Percentiles rank a stretch among this genome's conserved stretches.
phyloP scores from a whole-genome alignment of 2,329 filamentous ascomycete species.

The Pseudogymnoascus sp. region DNA sequence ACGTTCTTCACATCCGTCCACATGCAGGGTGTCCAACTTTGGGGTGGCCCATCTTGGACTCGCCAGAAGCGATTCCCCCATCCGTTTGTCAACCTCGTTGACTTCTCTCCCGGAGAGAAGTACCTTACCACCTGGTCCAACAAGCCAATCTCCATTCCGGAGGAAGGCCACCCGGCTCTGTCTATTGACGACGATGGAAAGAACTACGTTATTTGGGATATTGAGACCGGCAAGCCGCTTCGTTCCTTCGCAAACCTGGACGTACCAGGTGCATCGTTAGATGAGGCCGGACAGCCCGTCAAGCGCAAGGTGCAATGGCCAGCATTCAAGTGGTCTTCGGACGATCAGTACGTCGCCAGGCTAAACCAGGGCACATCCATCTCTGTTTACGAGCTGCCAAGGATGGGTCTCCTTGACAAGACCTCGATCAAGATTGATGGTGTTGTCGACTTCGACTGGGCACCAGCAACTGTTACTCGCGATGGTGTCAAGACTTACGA shows the following conservation, averaged over 20 bases:
- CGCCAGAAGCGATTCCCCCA: constrained; percentile 90
- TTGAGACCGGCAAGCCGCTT: constrained; percentile 79
- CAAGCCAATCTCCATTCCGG: constrained; percentile 83
- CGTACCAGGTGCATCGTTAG: constrained; percentile 52
- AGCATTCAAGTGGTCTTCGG: constrained; percentile 97
- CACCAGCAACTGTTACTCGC: constrained; percentile 70
- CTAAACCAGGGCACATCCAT: constrained; percentile 84
- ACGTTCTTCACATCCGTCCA: constrained; percentile 94
- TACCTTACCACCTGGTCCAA: constrained; percentile 97
- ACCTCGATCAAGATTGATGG: constrained; percentile 93
- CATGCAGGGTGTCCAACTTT: constrained; percentile 91
- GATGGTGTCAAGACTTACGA: constrained; percentile 87
- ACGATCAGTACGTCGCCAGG: constrained; percentile 93
- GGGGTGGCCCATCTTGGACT: constrained; percentile 85
- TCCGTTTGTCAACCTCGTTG: constrained; percentile 89
- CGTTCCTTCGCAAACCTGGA: constrained; percentile 92
- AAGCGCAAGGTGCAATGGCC: constrained; percentile 98
- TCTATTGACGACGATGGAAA: constrained; percentile 93
- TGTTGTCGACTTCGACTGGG: constrained; percentile 97
- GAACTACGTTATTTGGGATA: constrained; percentile 98
- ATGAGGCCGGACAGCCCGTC: constrained; percentile 54
- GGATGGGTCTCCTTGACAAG: constrained; percentile 87
- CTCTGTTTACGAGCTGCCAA: constrained; percentile 80
- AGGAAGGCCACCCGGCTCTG: constrained; percentile 75
- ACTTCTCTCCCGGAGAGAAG: constrained; percentile 88